Percentiles rank a stretch among this genome's conserved stretches.
phyloP scores from a whole-genome alignment of 106 monocot species.

The Acorus calamus region DNA sequence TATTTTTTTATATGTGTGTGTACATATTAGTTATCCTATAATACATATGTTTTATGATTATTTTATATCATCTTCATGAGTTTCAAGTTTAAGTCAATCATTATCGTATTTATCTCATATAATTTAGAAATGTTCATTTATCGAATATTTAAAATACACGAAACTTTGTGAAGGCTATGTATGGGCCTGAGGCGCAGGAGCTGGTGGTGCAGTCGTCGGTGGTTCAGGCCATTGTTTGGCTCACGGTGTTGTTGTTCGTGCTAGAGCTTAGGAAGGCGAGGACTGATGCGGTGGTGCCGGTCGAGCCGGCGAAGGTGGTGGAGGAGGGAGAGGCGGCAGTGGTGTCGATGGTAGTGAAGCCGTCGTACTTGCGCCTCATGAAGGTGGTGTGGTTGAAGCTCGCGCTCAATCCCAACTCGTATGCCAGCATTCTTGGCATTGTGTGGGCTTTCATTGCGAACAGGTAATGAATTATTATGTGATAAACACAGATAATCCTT shows the following conservation, averaged over 20 bases:
- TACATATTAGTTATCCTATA: too few species aligned
- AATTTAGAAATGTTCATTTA: too few species aligned
- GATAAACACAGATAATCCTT: too few species aligned
- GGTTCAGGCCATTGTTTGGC: conserved; percentile 59
- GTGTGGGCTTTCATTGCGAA: conserved; percentile 46
- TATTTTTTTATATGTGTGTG: too few species aligned
- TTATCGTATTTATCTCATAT: too few species aligned
- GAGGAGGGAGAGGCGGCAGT: not conserved
- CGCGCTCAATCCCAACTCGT: conserved; percentile 53
- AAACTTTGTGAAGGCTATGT: too few species aligned
- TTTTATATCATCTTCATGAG: too few species aligned
- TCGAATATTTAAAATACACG: too few species aligned
- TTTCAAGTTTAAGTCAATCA: too few species aligned
- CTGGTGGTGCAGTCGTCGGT: conserved; percentile 73
- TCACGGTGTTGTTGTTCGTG: conserved; percentile 50
- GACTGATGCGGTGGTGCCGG: not conserved
- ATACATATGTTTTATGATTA: too few species aligned
- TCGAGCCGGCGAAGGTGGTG: not conserved
- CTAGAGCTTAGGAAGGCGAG: conserved; percentile 46
- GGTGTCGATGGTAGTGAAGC: not conserved
- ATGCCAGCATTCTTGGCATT: conserved; percentile 55
- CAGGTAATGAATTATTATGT: conserved; percentile 22
- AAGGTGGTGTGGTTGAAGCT: conserved; percentile 63
- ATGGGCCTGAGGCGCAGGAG: conserved; percentile 34
- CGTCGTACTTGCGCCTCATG: conserved; percentile 28